Percentiles rank a stretch among this genome's conserved stretches.
phyloP scores from a whole-genome alignment of 306 rosid species.

The Mimosa pudica region DNA sequence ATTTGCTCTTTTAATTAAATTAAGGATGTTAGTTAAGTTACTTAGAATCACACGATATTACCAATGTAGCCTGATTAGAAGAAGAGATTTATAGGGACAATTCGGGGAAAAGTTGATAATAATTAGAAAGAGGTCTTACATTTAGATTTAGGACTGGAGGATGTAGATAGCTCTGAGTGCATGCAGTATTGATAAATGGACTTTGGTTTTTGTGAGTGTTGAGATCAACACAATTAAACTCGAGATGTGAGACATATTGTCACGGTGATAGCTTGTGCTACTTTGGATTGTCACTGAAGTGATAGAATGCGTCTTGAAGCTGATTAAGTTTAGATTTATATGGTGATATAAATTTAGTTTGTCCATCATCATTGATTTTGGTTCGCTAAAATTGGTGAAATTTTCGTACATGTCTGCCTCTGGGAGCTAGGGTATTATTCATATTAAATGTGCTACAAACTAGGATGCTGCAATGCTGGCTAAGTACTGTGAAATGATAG shows the following conservation, averaged over 20 bases:
- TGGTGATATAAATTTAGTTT: not conserved
- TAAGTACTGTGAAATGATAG: not conserved
- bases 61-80: no score
- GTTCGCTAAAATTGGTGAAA: not conserved
- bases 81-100: no score
- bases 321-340: conserved; percentile 4
- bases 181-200: not conserved
- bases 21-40: no score
- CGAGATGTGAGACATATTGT: not conserved
- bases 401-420: not conserved
- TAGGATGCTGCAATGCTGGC: conserved; percentile 8
- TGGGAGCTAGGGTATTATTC: not conserved
- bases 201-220: not conserved
- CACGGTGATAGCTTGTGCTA: not conserved
- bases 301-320: not conserved
- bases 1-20: no score
- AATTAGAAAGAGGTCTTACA: no score
- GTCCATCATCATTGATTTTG: not conserved
- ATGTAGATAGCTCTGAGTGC: not conserved
- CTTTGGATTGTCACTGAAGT: not conserved
- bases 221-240: not conserved
- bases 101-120: no score
- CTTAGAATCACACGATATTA: no score
- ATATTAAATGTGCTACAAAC: not conserved
- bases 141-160: no score